Evolutionary conservation across 495 filamentous ascomycete genomes (phyloP), one percentile per base, ranked within the genome.

Genomic region (Pseudoneurospora amorphoporcata): DNA sequence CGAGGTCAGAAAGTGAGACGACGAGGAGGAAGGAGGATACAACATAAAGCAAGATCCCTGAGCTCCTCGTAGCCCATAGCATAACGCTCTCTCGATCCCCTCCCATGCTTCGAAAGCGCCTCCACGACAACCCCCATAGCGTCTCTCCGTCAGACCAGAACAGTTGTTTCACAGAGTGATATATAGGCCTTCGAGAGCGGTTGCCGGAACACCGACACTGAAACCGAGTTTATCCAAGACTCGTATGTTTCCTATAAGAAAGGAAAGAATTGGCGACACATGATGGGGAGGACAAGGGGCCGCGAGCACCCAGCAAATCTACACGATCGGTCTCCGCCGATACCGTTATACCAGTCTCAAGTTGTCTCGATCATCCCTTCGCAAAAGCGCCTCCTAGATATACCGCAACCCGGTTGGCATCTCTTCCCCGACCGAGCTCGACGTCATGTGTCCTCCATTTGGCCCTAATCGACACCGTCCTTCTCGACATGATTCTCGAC

Each of bases 301-400:
- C n/a, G 4, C 17, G 9, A 4, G 0, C 0, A 47, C 8, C n/a
- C n/a, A 2, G 10, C 43, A 47, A 17, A 1, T n/a, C 0, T 0
- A n/a, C 16, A 8, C 0, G 3, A 16, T n/a, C 17, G 42, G 0
- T 43, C 17, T 43, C 17, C 3, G 3, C 2, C 17, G 2, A 8
- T 43, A n/a, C 1, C 6, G 42, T 3, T 0, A 7, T 8, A n/a
- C 7, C 17, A 45, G 9, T 3, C 17, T 8, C 17, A 0, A 23
- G 1, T n/a, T 12, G 0, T 23, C 1, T 12, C 45, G 3, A 23
- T 23, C 19, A 12, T 0, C 0, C n/a, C 0, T 53, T 23, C 45
- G 1, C 1, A 23, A 23, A 53, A 23, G 19, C 45, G 19, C 19
- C 19, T 53, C 0, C 45, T 6, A 8, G n/a, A 19, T 4, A n/a